Percentiles rank a stretch among this genome's conserved stretches.
Evolutionary conservation across 768 basidiomycete species (phyloP).

Genomic region (Suillus clintonianus): DNA sequence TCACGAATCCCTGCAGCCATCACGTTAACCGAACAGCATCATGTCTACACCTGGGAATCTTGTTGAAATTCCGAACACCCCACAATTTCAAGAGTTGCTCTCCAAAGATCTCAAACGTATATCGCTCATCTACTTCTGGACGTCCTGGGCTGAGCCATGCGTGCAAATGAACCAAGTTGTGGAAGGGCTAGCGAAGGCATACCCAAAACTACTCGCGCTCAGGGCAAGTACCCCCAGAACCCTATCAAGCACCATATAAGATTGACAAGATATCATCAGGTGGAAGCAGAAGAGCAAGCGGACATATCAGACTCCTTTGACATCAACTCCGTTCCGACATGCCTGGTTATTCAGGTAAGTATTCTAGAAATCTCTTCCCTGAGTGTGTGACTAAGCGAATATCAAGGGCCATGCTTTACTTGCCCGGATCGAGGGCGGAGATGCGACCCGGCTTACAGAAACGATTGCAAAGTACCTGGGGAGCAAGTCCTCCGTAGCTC

Average conservation of each 20-base stretch:
- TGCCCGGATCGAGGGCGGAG: constrained; percentile 75
- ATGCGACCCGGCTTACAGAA: constrained; percentile 63
- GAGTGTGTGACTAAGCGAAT: not conserved
- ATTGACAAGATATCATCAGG: constrained; percentile 39
- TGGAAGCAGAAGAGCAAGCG: constrained; percentile 77
- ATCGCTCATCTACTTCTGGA: constrained; percentile 93
- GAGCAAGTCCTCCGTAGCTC: constrained; percentile 25
- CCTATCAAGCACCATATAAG: not conserved
- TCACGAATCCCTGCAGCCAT: not conserved
- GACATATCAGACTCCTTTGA: constrained; percentile 94
- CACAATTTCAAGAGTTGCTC: constrained; percentile 74
- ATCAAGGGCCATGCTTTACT: constrained; percentile 87
- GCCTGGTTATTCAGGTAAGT: constrained; percentile 78
- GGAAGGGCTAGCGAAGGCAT: constrained; percentile 69
- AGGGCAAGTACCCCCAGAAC: constrained; percentile 52
- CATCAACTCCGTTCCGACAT: constrained; percentile 84
- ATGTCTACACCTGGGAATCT: constrained; percentile 40
- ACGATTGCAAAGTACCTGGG: constrained; percentile 60
- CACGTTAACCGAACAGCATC: constrained; percentile 1
- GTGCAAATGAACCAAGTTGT: constrained; percentile 84
- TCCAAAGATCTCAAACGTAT: constrained; percentile 76
- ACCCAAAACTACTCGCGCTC: constrained; percentile 69
- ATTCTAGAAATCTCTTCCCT: constrained; percentile 7
- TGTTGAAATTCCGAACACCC: constrained; percentile 55
- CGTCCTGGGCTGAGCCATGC: constrained; percentile 91